Conservation (phyloP, 2,329 filamentous ascomycete species). For the Fusarium ramigenum region DNA sequence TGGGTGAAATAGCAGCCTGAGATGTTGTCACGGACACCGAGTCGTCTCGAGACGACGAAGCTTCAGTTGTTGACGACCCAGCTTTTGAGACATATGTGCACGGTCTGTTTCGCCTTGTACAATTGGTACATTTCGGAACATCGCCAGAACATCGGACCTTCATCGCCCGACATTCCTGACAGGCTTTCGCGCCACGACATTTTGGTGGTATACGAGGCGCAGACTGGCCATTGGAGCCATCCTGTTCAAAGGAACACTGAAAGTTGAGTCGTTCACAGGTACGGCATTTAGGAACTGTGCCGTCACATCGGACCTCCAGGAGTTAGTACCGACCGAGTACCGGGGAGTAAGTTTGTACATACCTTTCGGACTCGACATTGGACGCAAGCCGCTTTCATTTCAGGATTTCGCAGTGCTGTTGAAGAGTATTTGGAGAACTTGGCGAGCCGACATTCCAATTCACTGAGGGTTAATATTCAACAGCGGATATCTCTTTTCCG, state of each 20-base stretch:
- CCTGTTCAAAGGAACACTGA: conserved; percentile 43
- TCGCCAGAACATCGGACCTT: conserved; percentile 44
- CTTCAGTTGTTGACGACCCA: conserved; percentile 2
- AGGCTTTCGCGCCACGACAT: conserved; percentile 41
- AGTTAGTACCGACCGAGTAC: conserved; percentile 40
- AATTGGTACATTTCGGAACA: conserved; percentile 39
- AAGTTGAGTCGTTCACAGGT: conserved; percentile 42
- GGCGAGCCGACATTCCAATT: neutral
- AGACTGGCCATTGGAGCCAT: conserved; percentile 35
- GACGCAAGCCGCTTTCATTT: conserved; percentile 43
- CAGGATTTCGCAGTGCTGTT: neutral
- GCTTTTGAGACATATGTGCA: conserved; percentile 36
- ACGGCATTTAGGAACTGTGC: conserved; percentile 38
- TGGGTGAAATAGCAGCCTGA: conserved; percentile 17
- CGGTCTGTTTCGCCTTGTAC: conserved; percentile 36
- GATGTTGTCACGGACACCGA: neutral
- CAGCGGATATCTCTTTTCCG: neutral
- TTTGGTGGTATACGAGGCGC: conserved; percentile 41
- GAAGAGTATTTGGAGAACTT: neutral
- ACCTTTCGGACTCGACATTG: conserved; percentile 45
- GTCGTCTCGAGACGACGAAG: conserved; percentile 23
- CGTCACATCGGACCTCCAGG: conserved; percentile 44
- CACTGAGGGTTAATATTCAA: neutral
- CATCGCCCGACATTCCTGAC: conserved; percentile 40
- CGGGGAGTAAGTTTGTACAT: conserved; percentile 7